phyloP scores from a whole-genome alignment of 306 rosid genomes.

The Corylus americana region DNA sequence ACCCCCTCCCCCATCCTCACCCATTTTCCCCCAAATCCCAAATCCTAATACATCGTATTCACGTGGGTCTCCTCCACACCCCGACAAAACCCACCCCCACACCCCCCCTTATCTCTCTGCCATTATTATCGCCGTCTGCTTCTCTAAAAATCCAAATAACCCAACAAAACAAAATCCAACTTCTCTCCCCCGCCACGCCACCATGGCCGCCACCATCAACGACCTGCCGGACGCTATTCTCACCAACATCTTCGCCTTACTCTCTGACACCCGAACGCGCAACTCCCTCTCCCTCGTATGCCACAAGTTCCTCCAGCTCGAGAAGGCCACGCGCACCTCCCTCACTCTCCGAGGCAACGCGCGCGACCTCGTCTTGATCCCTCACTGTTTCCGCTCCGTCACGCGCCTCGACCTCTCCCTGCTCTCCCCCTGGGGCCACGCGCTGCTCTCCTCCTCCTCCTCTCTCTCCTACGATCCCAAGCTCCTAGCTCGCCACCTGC shows the following conservation, averaged over 20 bases:
- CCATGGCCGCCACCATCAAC: slow-evolving; percentile 29
- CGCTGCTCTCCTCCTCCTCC: slow-evolving; percentile 56
- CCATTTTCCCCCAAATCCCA: neutral
- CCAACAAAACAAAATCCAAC: too few relatives aligned
- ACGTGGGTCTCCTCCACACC: neutral
- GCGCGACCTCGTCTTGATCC: slow-evolving; percentile 66
- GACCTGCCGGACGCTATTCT: slow-evolving; percentile 78
- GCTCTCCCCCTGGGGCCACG: slow-evolving; percentile 88
- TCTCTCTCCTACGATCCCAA: slow-evolving; percentile 38
- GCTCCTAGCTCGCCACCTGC: slow-evolving; percentile 65
- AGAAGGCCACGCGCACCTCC: slow-evolving; percentile 66
- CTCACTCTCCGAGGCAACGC: slow-evolving; percentile 90
- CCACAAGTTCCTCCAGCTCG: slow-evolving; percentile 50
- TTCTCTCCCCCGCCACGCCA: too few relatives aligned
- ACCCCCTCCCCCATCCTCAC: neutral
- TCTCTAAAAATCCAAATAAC: too few relatives aligned
- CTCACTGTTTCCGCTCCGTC: slow-evolving; percentile 59
- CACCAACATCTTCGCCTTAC: slow-evolving; percentile 38
- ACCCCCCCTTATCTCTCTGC: too few relatives aligned
- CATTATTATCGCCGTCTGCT: too few relatives aligned
- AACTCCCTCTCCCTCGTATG: slow-evolving; percentile 66
- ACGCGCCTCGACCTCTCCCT: slow-evolving; percentile 71
- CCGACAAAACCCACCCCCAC: neutral
- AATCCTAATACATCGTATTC: neutral
- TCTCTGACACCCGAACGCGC: slow-evolving; percentile 68